Conservation (phyloP, 805 yeast genomes). For the Candida sanyiensis region DNA sequence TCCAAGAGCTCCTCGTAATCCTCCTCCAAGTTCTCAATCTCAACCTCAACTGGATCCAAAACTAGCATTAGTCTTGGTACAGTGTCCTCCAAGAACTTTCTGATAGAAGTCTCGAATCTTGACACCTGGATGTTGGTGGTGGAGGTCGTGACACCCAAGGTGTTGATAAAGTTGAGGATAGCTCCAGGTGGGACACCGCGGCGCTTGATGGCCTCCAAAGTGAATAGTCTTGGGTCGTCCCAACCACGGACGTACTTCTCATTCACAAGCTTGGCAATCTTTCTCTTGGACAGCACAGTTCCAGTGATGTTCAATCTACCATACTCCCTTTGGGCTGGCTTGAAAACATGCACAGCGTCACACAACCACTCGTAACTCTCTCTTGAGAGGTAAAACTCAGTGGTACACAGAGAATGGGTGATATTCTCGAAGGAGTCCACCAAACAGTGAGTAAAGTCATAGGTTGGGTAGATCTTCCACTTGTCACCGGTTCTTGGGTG, state of each 20-base stretch:
- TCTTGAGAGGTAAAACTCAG: slow-evolving; percentile 87
- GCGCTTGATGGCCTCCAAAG: slow-evolving; percentile 89
- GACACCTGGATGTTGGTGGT: slow-evolving; percentile 86
- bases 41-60: slow-evolving; percentile 78
- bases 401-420: slow-evolving; percentile 92
- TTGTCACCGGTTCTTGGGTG: slow-evolving; percentile 96
- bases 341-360: slow-evolving; percentile 87
- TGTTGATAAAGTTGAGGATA: slow-evolving; percentile 83
- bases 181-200: slow-evolving; percentile 99
- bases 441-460: slow-evolving; percentile 97
- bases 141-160: slow-evolving; percentile 93
- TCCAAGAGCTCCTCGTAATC: slow-evolving; percentile 63
- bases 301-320: slow-evolving; percentile 96
- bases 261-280: slow-evolving; percentile 86
- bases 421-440: slow-evolving; percentile 97
- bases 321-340: slow-evolving; percentile 98
- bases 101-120: slow-evolving; percentile 84
- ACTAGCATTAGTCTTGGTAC: slow-evolving; percentile 95
- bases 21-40: slow-evolving; percentile 74
- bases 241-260: slow-evolving; percentile 84
- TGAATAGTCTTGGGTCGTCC: slow-evolving; percentile 97
- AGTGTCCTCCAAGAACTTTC: slow-evolving; percentile 80
- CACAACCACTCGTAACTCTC: slow-evolving; percentile 98
- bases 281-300: slow-evolving; percentile 89
- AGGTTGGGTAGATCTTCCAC: slow-evolving; percentile 98